Percentiles rank a stretch among this genome's conserved stretches.
Evolutionary conservation across 371 early-diverging fungal species (phyloP).

Genomic region (Mucor racemosus): DNA sequence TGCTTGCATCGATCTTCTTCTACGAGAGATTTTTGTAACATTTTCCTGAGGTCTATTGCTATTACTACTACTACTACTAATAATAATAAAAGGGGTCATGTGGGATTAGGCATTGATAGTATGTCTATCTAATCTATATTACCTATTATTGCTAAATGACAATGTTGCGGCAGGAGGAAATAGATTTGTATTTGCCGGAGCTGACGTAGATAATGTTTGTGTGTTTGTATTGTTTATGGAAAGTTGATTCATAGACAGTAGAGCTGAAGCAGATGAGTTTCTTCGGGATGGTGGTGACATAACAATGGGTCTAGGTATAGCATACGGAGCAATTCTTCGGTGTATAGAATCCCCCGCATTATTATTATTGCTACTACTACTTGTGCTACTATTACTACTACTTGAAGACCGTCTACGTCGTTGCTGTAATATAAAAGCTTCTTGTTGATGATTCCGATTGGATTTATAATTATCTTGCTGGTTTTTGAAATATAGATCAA

Average conservation of each 20-base stretch:
- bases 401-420: conserved; percentile 16
- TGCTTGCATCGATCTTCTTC: conserved; percentile 33
- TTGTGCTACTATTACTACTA: conserved; percentile 17
- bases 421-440: not conserved
- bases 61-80: no score
- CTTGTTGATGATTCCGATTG: conserved; percentile 16
- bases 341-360: conserved; percentile 18
- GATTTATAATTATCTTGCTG: conserved; percentile 9
- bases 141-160: conserved; percentile 12
- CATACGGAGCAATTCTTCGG: conserved; percentile 23
- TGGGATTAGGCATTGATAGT: not conserved
- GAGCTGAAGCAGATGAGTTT: conserved; percentile 14
- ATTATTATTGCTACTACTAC: conserved; percentile 11
- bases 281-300: conserved; percentile 12
- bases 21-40: conserved; percentile 12
- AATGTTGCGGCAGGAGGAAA: conserved; percentile 2
- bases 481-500: conserved; percentile 39
- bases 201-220: conserved; percentile 11
- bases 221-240: conserved; percentile 10
- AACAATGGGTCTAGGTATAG: conserved; percentile 18
- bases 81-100: not conserved
- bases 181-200: conserved; percentile 4
- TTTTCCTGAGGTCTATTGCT: conserved; percentile 9
- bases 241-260: conserved; percentile 12
- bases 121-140: conserved; percentile 1